A percentile compares a stretch with the other conserved stretches of the same genome.
phyloP scores from a whole-genome alignment of 495 filamentous ascomycete species.

The Penicillium tannophilum region DNA sequence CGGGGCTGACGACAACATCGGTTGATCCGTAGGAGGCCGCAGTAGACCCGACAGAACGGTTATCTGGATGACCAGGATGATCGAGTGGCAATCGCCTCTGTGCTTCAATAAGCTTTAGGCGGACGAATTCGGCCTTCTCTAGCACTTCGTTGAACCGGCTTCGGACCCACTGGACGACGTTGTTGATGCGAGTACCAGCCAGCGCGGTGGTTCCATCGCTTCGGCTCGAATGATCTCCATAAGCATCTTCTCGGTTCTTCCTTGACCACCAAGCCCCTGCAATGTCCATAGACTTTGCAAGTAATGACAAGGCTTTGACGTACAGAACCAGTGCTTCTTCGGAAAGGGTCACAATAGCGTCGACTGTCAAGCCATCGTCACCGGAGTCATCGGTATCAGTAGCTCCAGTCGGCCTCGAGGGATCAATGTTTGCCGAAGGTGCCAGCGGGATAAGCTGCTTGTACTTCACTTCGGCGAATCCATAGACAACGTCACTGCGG shows the following conservation, averaged over 20 bases:
- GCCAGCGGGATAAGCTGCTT: constrained; percentile 89
- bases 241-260: constrained; percentile 67
- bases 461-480: constrained; percentile 97
- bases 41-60: constrained; percentile 58
- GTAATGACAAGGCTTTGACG: constrained; percentile 85
- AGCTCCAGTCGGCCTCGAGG: constrained; percentile 29
- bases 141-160: constrained; percentile 93
- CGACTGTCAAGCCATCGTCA: constrained; percentile 66
- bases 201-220: constrained; percentile 49
- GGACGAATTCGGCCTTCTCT: constrained; percentile 91
- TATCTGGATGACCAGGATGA: constrained; percentile 83
- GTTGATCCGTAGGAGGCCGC: constrained; percentile 54
- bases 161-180: constrained; percentile 92
- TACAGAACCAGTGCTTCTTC: constrained; percentile 96
- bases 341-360: constrained; percentile 81
- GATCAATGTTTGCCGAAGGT: constrained; percentile 65
- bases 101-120: constrained; percentile 80
- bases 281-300: constrained; percentile 96
- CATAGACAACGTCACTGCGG: constrained; percentile 91
- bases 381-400: constrained; percentile 41
- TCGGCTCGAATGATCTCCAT: constrained; percentile 47
- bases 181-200: constrained; percentile 79
- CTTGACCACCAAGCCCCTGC: constrained; percentile 90
- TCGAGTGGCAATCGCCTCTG: constrained; percentile 81
- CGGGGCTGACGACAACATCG: constrained; percentile 68